Base-by-base conservation (phyloP, 352 stramenopile genomes). In the Thraustotheca clavata region DNA sequence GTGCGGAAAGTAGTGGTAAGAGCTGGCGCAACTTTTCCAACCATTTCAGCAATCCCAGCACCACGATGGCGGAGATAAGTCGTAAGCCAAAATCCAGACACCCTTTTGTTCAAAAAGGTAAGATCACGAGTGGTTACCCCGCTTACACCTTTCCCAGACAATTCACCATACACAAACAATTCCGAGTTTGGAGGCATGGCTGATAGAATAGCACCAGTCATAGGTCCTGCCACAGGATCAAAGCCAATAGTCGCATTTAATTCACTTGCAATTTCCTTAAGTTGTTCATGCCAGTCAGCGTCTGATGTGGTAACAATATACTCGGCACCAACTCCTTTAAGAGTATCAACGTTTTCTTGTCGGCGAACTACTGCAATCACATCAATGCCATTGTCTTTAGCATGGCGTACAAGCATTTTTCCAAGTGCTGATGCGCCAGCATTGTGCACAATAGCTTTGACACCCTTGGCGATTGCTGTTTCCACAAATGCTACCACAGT, bases 361-460 rank as follows among this genome's bases (percentile, higher is more conserved):
- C 63, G 39, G 20, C 69, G 67, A 18, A 75, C 69, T 12, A 75
- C 49, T 14, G 62, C 71, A 27, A 74, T 40, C 6, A 75, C 16
- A 7, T 59, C 32, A 3, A 68, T 26, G n/a, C 47, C 49, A 16
- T 75, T 26, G 9, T 47, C 18, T 27, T 72, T 60, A 5, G 40
- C 50, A 18, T 67, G 35, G 12, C 49, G 27, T 3, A 75, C 27
- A 8, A 75, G 36, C 69, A 71, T 70, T 26, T 71, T 60, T 24
- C 70, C 69, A 1, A 75, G 24, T 16, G 62, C 46, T 14, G 67
- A 74, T 20, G 48, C 57, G 16, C 68, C 70, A 9, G 68, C 70
- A 3, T 68, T 75, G 29, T 71, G 60, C 18, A 75, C 55, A 7
- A 73, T 69, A 1, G 40, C 34, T 48, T 73, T 74, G 67, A 60